phyloP scores from a whole-genome alignment of 129 eudicot genomes.

The Heracleum sosnowskyi region DNA sequence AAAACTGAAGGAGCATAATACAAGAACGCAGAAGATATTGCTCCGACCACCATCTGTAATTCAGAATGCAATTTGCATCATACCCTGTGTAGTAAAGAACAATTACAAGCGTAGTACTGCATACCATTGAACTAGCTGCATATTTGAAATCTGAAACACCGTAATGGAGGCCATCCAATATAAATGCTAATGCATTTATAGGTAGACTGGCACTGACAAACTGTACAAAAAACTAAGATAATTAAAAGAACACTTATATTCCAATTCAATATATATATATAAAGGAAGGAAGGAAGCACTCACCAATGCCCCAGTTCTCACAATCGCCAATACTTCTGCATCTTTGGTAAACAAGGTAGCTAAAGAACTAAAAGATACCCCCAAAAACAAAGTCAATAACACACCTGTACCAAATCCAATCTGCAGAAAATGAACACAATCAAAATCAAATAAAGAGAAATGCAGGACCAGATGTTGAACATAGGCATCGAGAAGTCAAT shows the following conservation, averaged over 20 bases:
- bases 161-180: conserved; percentile 85
- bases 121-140: conserved; percentile 89
- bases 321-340: conserved; percentile 44
- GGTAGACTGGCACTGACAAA: conserved; percentile 91
- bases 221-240: conserved; percentile 30
- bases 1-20: conserved; percentile 53
- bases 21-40: conserved; percentile 64
- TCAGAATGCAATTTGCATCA: neutral
- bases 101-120: conserved; percentile 1
- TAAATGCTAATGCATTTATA: conserved; percentile 80
- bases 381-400: conserved; percentile 59
- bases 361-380: conserved; percentile 55
- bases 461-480: neutral
- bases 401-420: conserved; percentile 62
- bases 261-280: neutral
- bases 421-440: conserved; percentile 28
- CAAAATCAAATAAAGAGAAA: conserved; percentile 1
- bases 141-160: conserved; percentile 92
- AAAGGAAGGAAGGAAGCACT: neutral
- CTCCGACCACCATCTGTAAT: conserved; percentile 68
- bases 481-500: neutral
- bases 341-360: conserved; percentile 74
- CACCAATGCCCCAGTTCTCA: conserved; percentile 71
- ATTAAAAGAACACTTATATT: neutral
- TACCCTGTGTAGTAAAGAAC: neutral